A percentile compares a stretch with the other conserved stretches of the same genome.
Evolutionary conservation across 2,329 filamentous ascomycete genomes (phyloP).

Genomic region (Trichoderma guizhouense): DNA sequence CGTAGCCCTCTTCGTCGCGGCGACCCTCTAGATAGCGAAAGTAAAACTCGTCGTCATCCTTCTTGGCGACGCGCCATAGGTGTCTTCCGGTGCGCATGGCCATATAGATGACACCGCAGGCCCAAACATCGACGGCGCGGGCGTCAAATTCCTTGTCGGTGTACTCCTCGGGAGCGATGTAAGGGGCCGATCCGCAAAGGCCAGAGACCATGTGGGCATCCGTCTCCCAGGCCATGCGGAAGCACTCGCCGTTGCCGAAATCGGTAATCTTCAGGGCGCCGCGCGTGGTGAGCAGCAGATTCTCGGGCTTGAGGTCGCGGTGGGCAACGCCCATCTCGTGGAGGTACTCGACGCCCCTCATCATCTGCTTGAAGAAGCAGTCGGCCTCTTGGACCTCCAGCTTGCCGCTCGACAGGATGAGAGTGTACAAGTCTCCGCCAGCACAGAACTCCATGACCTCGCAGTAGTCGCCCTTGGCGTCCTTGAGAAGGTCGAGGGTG

Average conservation of each 20-base stretch:
- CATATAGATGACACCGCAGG: slow-evolving; percentile 99
- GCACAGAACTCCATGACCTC: slow-evolving; percentile 99
- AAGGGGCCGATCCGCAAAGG: slow-evolving; percentile 92
- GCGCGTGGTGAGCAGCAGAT: slow-evolving; percentile 86
- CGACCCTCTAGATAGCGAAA: slow-evolving; percentile 89
- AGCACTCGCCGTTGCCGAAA: slow-evolving; percentile 98
- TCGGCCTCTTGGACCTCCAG: slow-evolving; percentile 91
- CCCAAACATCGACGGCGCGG: slow-evolving; percentile 96
- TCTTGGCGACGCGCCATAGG: slow-evolving; percentile 94
- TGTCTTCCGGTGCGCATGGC: slow-evolving; percentile 96
- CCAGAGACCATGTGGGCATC: slow-evolving; percentile 98
- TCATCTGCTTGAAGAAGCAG: slow-evolving; percentile 98
- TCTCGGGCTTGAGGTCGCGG: slow-evolving; percentile 94
- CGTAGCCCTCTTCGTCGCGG: slow-evolving; percentile 91
- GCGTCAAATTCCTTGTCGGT: slow-evolving; percentile 94
- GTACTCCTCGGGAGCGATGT: slow-evolving; percentile 97
- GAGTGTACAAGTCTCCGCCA: slow-evolving; percentile 90
- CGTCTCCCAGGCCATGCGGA: slow-evolving; percentile 99
- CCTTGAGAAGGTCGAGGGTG: slow-evolving; percentile 90
- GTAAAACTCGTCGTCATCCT: slow-evolving; percentile 97
- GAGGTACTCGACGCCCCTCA: slow-evolving; percentile 98
- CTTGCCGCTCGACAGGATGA: slow-evolving; percentile 87
- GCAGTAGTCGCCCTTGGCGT: slow-evolving; percentile 95
- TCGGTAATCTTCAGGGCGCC: slow-evolving; percentile 96
- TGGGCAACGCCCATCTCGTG: slow-evolving; percentile 99